Percentiles rank a stretch among this genome's conserved stretches.
These are phyloP conservation scores for Mucor plumbeus DNA, from an alignment of 371 early-diverging fungal genomes.

Conservation along the genomic window DNA sequence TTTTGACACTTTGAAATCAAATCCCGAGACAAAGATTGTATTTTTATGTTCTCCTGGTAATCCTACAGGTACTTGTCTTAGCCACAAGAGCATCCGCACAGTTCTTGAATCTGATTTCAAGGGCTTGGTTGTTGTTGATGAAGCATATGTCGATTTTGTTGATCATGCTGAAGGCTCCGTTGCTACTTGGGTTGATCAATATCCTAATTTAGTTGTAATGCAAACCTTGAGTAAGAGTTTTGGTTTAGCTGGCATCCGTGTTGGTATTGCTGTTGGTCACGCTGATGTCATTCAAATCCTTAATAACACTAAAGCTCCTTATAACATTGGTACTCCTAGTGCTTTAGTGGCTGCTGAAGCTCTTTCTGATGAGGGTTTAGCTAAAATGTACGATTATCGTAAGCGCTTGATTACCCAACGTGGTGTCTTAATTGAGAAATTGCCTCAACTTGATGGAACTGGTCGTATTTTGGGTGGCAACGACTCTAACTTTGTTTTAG, in stretches of 20 bases:
- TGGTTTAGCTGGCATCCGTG: constrained; percentile 92
- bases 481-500: constrained; percentile 95
- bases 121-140: constrained; percentile 95
- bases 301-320: constrained; percentile 97
- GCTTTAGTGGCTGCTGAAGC: constrained; percentile 81
- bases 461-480: constrained; percentile 82
- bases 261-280: constrained; percentile 88
- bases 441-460: constrained; percentile 61
- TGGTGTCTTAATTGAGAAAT: constrained; percentile 56
- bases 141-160: constrained; percentile 97
- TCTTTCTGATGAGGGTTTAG: constrained; percentile 72
- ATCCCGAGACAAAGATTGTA: constrained; percentile 85
- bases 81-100: constrained; percentile 69
- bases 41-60: constrained; percentile 98
- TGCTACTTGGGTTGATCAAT: constrained; percentile 76
- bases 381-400: constrained; percentile 69
- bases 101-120: constrained; percentile 70
- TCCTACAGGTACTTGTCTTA: constrained; percentile 91
- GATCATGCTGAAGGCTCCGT: constrained; percentile 69
- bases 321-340: constrained; percentile 92
- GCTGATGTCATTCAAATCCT: constrained; percentile 83
- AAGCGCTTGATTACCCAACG: constrained; percentile 69
- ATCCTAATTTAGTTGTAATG: constrained; percentile 93
- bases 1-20: constrained; percentile 58
- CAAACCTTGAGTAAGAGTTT: constrained; percentile 98